Conservation (phyloP, 495 filamentous ascomycete species). For the Penicillium roqueforti region DNA sequence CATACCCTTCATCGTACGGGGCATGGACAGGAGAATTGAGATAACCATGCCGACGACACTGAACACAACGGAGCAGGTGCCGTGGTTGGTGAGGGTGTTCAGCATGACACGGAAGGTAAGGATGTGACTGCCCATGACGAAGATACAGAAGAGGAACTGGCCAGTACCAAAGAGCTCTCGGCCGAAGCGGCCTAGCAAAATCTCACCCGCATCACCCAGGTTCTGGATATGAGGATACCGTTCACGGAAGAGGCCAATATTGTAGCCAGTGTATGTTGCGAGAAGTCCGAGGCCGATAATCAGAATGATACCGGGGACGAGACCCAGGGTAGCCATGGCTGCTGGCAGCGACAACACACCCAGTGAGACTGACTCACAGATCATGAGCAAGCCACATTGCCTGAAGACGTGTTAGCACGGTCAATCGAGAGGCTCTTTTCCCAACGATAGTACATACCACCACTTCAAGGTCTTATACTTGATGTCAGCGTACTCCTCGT, state of each 20-base stretch:
- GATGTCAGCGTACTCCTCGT: conserved; percentile 41
- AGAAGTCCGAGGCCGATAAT: conserved; percentile 61
- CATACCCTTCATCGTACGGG: conserved; percentile 57
- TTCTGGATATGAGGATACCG: conserved; percentile 62
- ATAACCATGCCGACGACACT: conserved; percentile 60
- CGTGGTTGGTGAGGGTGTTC: conserved; percentile 62
- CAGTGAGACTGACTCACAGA: conserved; percentile 69
- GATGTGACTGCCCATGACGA: conserved; percentile 75
- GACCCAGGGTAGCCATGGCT: conserved; percentile 59
- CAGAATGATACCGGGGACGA: conserved; percentile 57
- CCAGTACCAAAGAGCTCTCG: conserved; percentile 63
- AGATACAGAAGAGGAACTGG: conserved; percentile 65
- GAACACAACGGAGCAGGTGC: conserved; percentile 66
- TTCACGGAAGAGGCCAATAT: conserved; percentile 70
- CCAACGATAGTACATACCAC: conserved; percentile 33
- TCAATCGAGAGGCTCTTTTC: neutral
- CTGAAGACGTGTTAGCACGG: conserved; percentile 12
- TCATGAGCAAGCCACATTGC: conserved; percentile 51
- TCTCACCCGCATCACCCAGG: conserved; percentile 61
- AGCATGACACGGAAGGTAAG: conserved; percentile 67
- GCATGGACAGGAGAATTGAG: conserved; percentile 58
- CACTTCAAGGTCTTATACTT: conserved; percentile 48
- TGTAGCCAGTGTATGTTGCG: conserved; percentile 72
- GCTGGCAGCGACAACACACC: conserved; percentile 61
- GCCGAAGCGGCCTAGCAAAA: conserved; percentile 40